Evolutionary conservation across 139 green algal species (phyloP).

Genomic region (Haematococcus lacustris): DNA sequence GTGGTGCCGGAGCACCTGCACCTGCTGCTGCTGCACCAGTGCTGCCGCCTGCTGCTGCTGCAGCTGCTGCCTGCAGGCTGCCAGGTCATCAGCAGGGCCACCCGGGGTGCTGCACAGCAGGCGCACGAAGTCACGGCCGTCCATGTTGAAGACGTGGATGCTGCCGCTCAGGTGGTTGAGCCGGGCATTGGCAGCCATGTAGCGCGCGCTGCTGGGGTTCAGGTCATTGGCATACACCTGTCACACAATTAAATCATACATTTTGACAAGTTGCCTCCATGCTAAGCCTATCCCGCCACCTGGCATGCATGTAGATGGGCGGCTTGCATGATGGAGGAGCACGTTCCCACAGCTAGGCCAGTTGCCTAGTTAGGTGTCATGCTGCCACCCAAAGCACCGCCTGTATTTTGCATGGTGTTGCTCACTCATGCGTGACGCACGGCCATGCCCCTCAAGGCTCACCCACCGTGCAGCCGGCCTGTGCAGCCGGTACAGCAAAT

Average conservation of each 20-base stretch:
- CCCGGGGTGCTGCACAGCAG: constrained; percentile 29
- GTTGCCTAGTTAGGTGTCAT: too few species aligned
- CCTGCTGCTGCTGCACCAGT: constrained; percentile 7
- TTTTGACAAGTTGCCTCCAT: too few species aligned
- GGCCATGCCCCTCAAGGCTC: too few species aligned
- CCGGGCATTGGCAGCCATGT: constrained; percentile 66
- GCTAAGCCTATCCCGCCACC: too few species aligned
- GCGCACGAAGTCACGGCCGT: constrained; percentile 70
- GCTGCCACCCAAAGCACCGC: too few species aligned
- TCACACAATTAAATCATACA: too few species aligned
- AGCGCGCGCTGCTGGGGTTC: constrained; percentile 79
- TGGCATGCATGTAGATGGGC: too few species aligned
- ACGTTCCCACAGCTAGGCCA: too few species aligned
- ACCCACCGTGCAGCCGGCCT: constrained; percentile 62
- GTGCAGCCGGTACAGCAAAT: constrained; percentile 87
- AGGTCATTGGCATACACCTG: constrained; percentile 95
- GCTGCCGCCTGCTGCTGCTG: background rate
- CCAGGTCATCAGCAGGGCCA: background rate
- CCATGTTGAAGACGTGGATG: constrained; percentile 63
- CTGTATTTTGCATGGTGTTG: too few species aligned
- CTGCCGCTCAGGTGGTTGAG: constrained; percentile 58
- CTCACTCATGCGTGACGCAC: too few species aligned
- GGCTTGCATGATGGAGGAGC: too few species aligned
- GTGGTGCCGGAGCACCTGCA: background rate
- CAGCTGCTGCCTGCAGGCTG: background rate